phyloP scores from a whole-genome alignment of 2,329 filamentous ascomycete genomes.

The Scedosporium minutisporum region DNA sequence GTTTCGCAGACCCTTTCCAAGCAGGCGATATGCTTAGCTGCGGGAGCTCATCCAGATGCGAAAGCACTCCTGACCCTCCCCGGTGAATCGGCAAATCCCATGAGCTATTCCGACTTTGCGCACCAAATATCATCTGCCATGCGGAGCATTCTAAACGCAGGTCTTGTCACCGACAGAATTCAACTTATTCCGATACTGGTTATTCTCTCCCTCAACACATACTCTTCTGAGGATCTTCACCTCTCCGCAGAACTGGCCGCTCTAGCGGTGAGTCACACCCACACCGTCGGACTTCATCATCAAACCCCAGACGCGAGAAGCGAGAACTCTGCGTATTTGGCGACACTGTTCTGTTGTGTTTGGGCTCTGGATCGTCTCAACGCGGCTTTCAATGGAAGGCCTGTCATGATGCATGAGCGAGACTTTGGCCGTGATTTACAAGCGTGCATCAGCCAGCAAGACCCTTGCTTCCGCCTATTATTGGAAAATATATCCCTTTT shows the following conservation, averaged over 20 bases:
- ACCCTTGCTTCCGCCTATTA: slow-evolving; percentile 1
- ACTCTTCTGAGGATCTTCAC: slow-evolving; percentile 11
- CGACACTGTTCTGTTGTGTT: slow-evolving; percentile 4
- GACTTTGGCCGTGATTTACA: slow-evolving; percentile 3
- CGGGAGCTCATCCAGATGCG: slow-evolving; percentile 1
- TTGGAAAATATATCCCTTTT: not conserved
- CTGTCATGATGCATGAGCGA: slow-evolving; percentile 6
- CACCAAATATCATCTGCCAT: slow-evolving; percentile 9
- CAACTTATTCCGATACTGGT: slow-evolving; percentile 21
- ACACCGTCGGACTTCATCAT: slow-evolving; percentile 5
- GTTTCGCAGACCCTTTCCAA: not conserved
- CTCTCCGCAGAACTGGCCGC: slow-evolving; percentile 10
- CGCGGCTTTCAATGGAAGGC: slow-evolving; percentile 1
- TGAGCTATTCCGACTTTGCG: slow-evolving; percentile 10
- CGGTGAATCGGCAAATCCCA: not conserved
- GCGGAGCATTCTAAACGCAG: slow-evolving; percentile 8
- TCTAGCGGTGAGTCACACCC: slow-evolving; percentile 1
- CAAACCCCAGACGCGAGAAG: not conserved
- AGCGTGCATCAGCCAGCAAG: slow-evolving; percentile 1
- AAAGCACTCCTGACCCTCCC: not conserved
- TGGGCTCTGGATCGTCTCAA: slow-evolving; percentile 4
- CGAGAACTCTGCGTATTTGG: not conserved
- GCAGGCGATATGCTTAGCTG: slow-evolving; percentile 4
- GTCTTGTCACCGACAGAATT: slow-evolving; percentile 8
- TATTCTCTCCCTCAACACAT: slow-evolving; percentile 17